Evolutionary conservation across 306 rosid species (phyloP), one percentile per base, ranked within the genome.

Genomic region (Psophocarpus tetragonolobus): DNA sequence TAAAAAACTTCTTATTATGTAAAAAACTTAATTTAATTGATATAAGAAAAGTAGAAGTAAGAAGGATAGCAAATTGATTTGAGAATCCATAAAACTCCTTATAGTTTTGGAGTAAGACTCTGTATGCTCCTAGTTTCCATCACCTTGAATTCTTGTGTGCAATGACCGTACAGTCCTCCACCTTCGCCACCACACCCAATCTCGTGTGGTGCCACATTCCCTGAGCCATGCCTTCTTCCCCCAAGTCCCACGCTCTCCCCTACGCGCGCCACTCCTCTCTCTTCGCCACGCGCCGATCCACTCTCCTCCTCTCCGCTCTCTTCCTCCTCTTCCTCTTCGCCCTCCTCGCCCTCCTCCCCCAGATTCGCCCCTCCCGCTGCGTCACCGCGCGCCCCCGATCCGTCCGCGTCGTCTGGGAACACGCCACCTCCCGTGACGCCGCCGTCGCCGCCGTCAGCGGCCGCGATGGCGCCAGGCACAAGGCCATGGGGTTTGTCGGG

Each of bases 401-500:
- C 62, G 97, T 95, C 50, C 79, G 82, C 26, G 97, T 95, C 21
- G 83, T 87, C 4, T 95, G 98, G 98, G 97, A 95, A 68, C 87
- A 56, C 26, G 76, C 57, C 32, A 45, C 29, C 24, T n/a, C n/a
- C n/a, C n/a, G n/a, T n/a, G 27, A 0, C 32, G 33, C 33, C 39
- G 36, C 3, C 15, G 8, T 5, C 0, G 30, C 12, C 3, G 45
- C 3, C 15, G 73, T 21, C 1, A 44, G 24, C 11, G 82, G 61
- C 11, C 81, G 61, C 68, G 80, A 8, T 3, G 66, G 12, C 4
- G 58, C 39, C 18, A 67, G 97, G 62, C 90, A 85, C 10, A 92
- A 92, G 83, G 97, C 88, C 7, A 90, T 92, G 95, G 98, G 91
- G 8, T 95, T 95, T 47, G 97, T 95, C 1, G 98, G 97, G 1